These are phyloP conservation scores for Neoconidiobolus thromboides DNA, from an alignment of 371 early-diverging fungal genomes.

Conservation along the genomic window DNA sequence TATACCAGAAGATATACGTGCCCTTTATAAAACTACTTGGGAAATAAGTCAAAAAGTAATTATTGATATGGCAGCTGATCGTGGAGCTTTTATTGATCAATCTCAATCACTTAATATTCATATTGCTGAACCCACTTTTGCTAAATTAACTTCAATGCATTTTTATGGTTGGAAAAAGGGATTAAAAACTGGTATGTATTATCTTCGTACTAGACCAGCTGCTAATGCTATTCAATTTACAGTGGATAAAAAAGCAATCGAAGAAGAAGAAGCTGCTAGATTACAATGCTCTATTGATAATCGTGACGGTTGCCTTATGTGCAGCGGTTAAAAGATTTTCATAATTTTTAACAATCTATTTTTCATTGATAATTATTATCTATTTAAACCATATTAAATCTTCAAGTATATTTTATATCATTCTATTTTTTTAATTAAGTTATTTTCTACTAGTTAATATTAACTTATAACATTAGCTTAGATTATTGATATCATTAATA, in stretches of 20 bases:
- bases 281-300: slow-evolving; percentile 73
- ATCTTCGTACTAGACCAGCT: slow-evolving; percentile 92
- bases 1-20: slow-evolving; percentile 86
- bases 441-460: too few species aligned
- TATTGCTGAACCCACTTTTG: slow-evolving; percentile 78
- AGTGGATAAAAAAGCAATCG: slow-evolving; percentile 36
- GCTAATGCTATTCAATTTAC: slow-evolving; percentile 95
- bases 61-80: slow-evolving; percentile 76
- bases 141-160: slow-evolving; percentile 94
- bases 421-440: too few species aligned
- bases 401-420: too few species aligned
- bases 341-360: not conserved
- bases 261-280: slow-evolving; percentile 16
- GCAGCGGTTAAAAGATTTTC: slow-evolving; percentile 37
- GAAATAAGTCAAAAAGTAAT: slow-evolving; percentile 85
- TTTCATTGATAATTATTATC: not conserved
- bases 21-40: slow-evolving; percentile 97
- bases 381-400: too few species aligned
- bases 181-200: slow-evolving; percentile 99
- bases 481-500: too few species aligned
- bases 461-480: too few species aligned
- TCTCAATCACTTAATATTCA: slow-evolving; percentile 97
- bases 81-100: slow-evolving; percentile 98
- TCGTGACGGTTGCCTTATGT: slow-evolving; percentile 77
- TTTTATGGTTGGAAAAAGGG: slow-evolving; percentile 98